Evolutionary conservation across 768 basidiomycete species (phyloP), one percentile per base, ranked within the genome.

Genomic region (Pleurotus salmoneostramineus): DNA sequence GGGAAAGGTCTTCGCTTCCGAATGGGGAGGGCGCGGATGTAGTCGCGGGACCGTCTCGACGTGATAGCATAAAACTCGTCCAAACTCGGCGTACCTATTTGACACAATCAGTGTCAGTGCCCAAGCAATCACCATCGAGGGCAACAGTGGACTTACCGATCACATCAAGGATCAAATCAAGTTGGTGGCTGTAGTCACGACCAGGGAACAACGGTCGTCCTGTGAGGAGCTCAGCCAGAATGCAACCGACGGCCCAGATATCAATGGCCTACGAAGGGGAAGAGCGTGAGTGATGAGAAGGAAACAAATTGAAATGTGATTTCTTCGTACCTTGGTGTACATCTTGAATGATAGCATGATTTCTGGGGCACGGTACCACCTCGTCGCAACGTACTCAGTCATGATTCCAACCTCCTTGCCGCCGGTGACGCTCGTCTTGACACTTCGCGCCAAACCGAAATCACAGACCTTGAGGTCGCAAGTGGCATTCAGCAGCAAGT

Each of bases 301-400:
- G 43, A 11, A 12, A 40, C n/a, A 27, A 45, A 31, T 60, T 60
- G 47, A n/a, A 45, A 62, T 40, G 49, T 34, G 42, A 55, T 40
- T 27, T 27, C 37, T 21, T 35, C 60, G 15, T 61, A 84, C 87
- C 77, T 87, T 87, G 57, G 86, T 87, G 68, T 89, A 88, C 85
- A 89, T 89, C 75, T 93, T 92, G 83, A 94, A 95, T 3, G 89
- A 91, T 52, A 95, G 77, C 93, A 96, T 96, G 68, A 95, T 93
- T 71, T 96, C 94, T 0, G 93, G 93, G 0, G 94, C 93, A 49
- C 92, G 84, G 69, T 95, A 96, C 93, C 92, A 95, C 56, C 93
- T 75, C 54, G 94, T 95, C 2, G 93, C 93, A 55, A 96, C 93
- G 65, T 92, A 93, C 73, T 90, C 88, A 21, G 87, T 88, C 87